Percentiles rank a stretch among this genome's conserved stretches.
Conservation (phyloP, 768 basidiomycete species). For the Lactarius pseudohatsudake region DNA sequence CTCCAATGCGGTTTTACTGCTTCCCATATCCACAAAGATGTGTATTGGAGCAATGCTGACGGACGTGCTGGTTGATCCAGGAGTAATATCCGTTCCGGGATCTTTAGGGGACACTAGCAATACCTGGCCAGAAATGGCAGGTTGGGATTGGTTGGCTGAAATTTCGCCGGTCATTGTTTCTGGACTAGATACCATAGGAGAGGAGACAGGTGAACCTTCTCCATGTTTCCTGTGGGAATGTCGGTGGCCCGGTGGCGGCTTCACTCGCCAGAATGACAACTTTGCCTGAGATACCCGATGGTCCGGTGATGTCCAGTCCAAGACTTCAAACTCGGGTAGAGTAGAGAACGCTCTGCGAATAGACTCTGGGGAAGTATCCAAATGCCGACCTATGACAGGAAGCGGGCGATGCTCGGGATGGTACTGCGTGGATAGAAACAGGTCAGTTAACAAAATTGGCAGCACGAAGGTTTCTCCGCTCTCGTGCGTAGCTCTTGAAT, state of each 20-base stretch:
- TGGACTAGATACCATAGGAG: conserved; percentile 3
- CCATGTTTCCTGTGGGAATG: conserved; percentile 11
- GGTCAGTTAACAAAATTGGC: conserved; percentile 76
- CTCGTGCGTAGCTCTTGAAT: background rate
- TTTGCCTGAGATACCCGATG: conserved; percentile 47
- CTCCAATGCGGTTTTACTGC: conserved; percentile 42
- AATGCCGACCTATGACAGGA: conserved; percentile 9
- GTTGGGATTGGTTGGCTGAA: conserved; percentile 1
- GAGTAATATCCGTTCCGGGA: background rate
- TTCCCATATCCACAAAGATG: conserved; percentile 68
- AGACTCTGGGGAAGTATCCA: conserved; percentile 10
- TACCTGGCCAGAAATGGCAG: conserved; percentile 28
- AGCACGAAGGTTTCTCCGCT: conserved; percentile 40
- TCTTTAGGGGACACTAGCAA: conserved; percentile 18
- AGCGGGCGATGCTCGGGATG: conserved; percentile 45
- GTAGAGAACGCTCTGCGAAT: conserved; percentile 17
- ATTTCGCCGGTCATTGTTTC: background rate
- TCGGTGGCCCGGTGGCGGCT: conserved; percentile 29
- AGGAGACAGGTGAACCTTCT: background rate
- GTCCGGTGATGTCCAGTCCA: conserved; percentile 59
- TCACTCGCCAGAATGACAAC: conserved; percentile 63
- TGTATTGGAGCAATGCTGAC: conserved; percentile 65
- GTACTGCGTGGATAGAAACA: conserved; percentile 62
- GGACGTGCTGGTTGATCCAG: conserved; percentile 34
- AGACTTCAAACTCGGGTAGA: conserved; percentile 56